A percentile compares a stretch with the other conserved stretches of the same genome.
Evolutionary conservation across 2,329 filamentous ascomycete species (phyloP).

Genomic region (Sporothrix euskadiensis): DNA sequence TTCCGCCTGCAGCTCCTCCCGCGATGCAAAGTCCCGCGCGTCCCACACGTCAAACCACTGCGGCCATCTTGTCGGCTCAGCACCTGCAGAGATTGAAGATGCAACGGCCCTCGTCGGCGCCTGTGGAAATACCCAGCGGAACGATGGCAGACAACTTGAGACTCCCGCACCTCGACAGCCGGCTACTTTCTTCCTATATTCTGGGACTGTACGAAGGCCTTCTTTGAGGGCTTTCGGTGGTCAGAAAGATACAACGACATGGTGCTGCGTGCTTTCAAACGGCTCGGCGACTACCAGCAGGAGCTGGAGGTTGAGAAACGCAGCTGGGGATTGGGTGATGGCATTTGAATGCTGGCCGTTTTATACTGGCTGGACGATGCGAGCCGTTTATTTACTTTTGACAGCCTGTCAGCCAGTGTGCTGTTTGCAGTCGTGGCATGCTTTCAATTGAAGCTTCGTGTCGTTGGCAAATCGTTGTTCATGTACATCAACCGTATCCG

Average conservation of each 20-base stretch:
- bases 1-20: constrained; percentile 45
- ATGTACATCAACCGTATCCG: no score
- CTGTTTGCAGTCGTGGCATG: constrained; percentile 8
- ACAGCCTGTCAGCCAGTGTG: neutral
- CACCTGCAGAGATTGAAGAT: constrained; percentile 22
- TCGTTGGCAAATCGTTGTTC: neutral
- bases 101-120: constrained; percentile 38
- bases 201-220: neutral
- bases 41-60: constrained; percentile 49
- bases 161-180: neutral
- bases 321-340: neutral
- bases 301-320: neutral
- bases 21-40: constrained; percentile 44
- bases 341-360: neutral
- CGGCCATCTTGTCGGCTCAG: constrained; percentile 34
- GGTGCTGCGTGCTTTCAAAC: neutral
- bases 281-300: neutral
- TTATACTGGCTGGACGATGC: no score
- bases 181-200: neutral
- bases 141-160: constrained; percentile 42
- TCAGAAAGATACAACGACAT: neutral
- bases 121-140: constrained; percentile 53
- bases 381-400: neutral
- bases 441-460: neutral
- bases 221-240: neutral